Conservation (phyloP, 768 basidiomycete species). For the Cyclocybe cylindracea region DNA sequence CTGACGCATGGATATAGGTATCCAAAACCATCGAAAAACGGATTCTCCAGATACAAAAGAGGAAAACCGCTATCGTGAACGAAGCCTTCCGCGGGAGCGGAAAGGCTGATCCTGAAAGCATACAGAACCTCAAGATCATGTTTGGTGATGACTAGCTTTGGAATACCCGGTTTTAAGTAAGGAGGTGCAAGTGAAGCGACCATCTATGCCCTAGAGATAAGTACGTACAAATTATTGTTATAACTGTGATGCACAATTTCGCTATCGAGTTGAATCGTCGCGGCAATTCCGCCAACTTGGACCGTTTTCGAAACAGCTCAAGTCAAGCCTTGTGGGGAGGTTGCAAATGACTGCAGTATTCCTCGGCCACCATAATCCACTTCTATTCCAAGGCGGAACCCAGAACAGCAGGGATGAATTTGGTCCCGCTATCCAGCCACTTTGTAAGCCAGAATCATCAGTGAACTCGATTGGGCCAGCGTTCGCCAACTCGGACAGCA, state of each 20-base stretch:
- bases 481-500: background rate
- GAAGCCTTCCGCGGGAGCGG: conserved; percentile 74
- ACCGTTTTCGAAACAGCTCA: conserved; percentile 1
- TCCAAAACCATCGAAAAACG: conserved; percentile 77
- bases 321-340: conserved; percentile 6
- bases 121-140: conserved; percentile 83
- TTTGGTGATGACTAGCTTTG: conserved; percentile 49
- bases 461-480: background rate
- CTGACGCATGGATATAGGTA: conserved; percentile 42
- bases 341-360: conserved; percentile 13
- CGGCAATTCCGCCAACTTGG: background rate
- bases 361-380: conserved; percentile 15
- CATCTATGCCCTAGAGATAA: background rate
- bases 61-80: conserved; percentile 85
- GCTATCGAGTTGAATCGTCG: too few species aligned
- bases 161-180: background rate
- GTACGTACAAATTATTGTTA: background rate
- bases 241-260: background rate
- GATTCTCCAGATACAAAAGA: conserved; percentile 79
- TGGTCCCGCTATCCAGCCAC: too few species aligned
- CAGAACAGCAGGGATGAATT: conserved; percentile 12
- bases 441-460: background rate
- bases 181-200: too few species aligned
- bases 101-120: conserved; percentile 63
- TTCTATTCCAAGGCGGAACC: conserved; percentile 16